Percentiles rank a stretch among this genome's conserved stretches.
phyloP scores from a whole-genome alignment of 768 basidiomycete genomes.

The Phanerodontia chrysosporium region DNA sequence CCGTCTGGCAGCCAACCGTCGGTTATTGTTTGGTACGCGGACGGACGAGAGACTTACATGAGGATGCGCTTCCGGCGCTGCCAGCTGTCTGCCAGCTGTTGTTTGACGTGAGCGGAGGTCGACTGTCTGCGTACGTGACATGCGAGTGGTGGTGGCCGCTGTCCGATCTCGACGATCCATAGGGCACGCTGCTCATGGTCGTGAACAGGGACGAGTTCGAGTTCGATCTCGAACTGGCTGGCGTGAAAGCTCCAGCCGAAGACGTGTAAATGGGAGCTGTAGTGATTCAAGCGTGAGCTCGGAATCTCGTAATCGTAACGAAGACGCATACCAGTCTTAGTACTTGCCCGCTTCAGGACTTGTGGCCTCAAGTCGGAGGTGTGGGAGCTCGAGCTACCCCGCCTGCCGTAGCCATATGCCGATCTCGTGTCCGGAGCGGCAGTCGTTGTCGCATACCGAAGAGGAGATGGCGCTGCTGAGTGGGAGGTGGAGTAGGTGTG shows the following conservation, averaged over 20 bases:
- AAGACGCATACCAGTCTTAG: slow-evolving; percentile 19
- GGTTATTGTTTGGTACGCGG: neutral
- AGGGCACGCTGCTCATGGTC: slow-evolving; percentile 28
- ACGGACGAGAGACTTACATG: slow-evolving; percentile 32
- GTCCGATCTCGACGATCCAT: slow-evolving; percentile 29
- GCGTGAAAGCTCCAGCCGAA: slow-evolving; percentile 23
- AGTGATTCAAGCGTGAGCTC: slow-evolving; percentile 10
- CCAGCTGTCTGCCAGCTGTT: slow-evolving; percentile 42
- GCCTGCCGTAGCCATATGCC: slow-evolving; percentile 29
- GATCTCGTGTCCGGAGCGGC: slow-evolving; percentile 23
- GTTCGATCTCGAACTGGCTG: slow-evolving; percentile 46
- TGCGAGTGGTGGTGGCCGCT: slow-evolving; percentile 32
- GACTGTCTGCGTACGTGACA: slow-evolving; percentile 30
- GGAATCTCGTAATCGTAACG: slow-evolving; percentile 9
- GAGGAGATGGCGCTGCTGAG: slow-evolving; percentile 35
- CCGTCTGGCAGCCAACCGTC: slow-evolving; percentile 17
- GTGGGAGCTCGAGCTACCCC: slow-evolving; percentile 21
- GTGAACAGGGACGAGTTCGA: slow-evolving; percentile 47
- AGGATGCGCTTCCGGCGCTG: slow-evolving; percentile 36
- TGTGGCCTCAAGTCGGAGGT: slow-evolving; percentile 31
- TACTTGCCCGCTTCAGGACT: slow-evolving; percentile 38
- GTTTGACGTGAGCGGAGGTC: slow-evolving; percentile 44
- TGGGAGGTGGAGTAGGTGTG: slow-evolving; percentile 36
- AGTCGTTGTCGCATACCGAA: slow-evolving; percentile 22
- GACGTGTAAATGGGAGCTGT: slow-evolving; percentile 20